A percentile compares a stretch with the other conserved stretches of the same genome.
These are phyloP conservation scores for Fusarium buxicola DNA, from an alignment of 2,329 filamentous ascomycete genomes.

Conservation along the genomic window DNA sequence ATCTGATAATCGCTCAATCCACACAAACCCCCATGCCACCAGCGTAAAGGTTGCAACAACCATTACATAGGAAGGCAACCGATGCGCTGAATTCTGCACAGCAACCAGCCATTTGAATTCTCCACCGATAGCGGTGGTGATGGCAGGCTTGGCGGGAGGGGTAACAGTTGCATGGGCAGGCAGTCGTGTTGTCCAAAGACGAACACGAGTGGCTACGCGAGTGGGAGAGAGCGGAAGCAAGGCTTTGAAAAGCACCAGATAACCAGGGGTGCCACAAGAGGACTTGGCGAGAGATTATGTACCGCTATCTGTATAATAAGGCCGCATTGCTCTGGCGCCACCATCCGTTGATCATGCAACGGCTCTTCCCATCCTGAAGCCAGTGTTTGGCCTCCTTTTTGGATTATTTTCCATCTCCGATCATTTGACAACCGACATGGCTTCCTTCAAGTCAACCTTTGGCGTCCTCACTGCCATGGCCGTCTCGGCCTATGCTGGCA, in stretches of 20 bases:
- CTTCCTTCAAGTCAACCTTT: conserved; percentile 33
- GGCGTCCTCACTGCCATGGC: conserved; percentile 29
- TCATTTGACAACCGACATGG: conserved; percentile 22
- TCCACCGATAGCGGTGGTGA: conserved; percentile 9
- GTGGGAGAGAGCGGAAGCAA: background rate
- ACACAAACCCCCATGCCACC: conserved; percentile 7
- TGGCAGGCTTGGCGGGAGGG: conserved; percentile 16
- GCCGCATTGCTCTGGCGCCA: conserved; percentile 14
- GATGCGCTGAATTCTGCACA: background rate
- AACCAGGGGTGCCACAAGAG: background rate
- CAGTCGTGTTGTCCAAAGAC: background rate
- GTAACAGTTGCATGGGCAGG: conserved; percentile 9
- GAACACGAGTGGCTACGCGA: conserved; percentile 1
- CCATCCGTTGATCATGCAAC: conserved; percentile 2
- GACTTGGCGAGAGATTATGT: conserved; percentile 7
- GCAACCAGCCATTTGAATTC: conserved; percentile 14
- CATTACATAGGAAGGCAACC: background rate
- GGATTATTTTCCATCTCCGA: background rate
- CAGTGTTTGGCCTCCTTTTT: background rate
- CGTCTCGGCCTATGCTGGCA: conserved; percentile 17
- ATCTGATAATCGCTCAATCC: conserved; percentile 39
- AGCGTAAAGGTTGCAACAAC: conserved; percentile 19
- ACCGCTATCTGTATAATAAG: conserved; percentile 26
- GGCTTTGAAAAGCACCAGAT: background rate
- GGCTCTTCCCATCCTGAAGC: background rate